phyloP scores from a whole-genome alignment of 2,329 filamentous ascomycete species.

The Talaromyces sp. region DNA sequence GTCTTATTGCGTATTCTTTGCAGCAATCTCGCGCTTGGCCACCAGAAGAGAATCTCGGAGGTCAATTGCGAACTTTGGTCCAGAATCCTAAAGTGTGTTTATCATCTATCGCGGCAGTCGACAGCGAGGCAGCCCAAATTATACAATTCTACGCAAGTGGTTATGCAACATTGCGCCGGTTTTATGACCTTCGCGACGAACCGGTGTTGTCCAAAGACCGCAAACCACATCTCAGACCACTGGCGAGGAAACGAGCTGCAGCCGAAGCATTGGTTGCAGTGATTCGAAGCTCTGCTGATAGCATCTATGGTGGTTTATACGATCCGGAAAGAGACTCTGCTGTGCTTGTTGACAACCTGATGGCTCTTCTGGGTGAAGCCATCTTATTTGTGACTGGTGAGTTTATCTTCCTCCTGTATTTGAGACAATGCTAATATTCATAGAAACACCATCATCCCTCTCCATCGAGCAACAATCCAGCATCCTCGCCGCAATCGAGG shows the following conservation, averaged over 20 bases:
- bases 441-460: conserved; percentile 58
- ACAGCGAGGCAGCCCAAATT: conserved; percentile 76
- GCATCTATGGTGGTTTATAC: conserved; percentile 85
- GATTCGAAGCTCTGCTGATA: conserved; percentile 80
- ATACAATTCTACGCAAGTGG: conserved; percentile 84
- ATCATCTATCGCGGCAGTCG: conserved; percentile 67
- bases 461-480: conserved; percentile 69
- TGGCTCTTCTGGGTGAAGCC: conserved; percentile 79
- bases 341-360: conserved; percentile 80
- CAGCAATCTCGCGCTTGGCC: conserved; percentile 82
- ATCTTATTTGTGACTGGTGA: conserved; percentile 68
- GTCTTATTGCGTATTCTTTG: conserved; percentile 82
- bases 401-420: conserved; percentile 23
- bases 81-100: conserved; percentile 69
- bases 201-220: conserved; percentile 42
- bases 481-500: conserved; percentile 74
- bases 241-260: conserved; percentile 65
- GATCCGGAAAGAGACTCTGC: conserved; percentile 77
- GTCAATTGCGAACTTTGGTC: conserved; percentile 66
- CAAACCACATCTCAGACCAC: conserved; percentile 48
- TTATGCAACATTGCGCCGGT: conserved; percentile 85
- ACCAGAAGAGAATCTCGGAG: conserved; percentile 66
- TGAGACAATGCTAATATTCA: conserved; percentile 6
- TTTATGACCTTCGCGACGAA: conserved; percentile 83
- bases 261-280: conserved; percentile 75